Percentiles rank a stretch among this genome's conserved stretches.
Evolutionary conservation across 2,329 filamentous ascomycete genomes (phyloP).

Genomic region (Penicillium frequentans): DNA sequence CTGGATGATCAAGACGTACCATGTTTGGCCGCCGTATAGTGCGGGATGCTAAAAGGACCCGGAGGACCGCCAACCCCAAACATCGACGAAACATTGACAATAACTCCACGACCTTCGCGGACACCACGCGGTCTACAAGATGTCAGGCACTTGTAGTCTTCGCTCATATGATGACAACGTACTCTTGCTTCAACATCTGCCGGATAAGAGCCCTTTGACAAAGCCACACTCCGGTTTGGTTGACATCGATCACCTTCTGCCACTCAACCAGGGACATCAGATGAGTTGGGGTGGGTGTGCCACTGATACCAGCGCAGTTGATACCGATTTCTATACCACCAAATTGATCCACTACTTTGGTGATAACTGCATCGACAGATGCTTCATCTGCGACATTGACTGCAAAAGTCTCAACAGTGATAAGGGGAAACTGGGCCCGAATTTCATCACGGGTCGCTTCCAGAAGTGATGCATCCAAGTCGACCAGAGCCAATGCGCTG

Average conservation of each 20-base stretch:
- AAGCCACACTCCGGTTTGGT: slow-evolving; percentile 59
- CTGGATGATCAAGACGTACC: slow-evolving; percentile 8
- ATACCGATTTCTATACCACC: slow-evolving; percentile 57
- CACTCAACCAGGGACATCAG: slow-evolving; percentile 51
- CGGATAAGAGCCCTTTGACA: slow-evolving; percentile 54
- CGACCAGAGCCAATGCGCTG: slow-evolving; percentile 50
- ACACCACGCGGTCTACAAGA: slow-evolving; percentile 9
- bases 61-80: slow-evolving; percentile 21
- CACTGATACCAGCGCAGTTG: slow-evolving; percentile 57
- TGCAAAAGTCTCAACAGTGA: slow-evolving; percentile 44
- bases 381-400: slow-evolving; percentile 50
- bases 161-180: not conserved
- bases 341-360: slow-evolving; percentile 46
- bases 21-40: slow-evolving; percentile 28
- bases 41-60: slow-evolving; percentile 9
- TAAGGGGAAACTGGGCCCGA: slow-evolving; percentile 36
- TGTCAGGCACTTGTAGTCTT: not conserved
- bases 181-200: slow-evolving; percentile 30
- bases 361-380: slow-evolving; percentile 47
- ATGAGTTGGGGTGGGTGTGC: slow-evolving; percentile 45
- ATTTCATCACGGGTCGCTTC: slow-evolving; percentile 31
- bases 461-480: slow-evolving; percentile 46
- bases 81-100: slow-evolving; percentile 28
- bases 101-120: slow-evolving; percentile 23
- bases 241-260: slow-evolving; percentile 52